Percentiles rank a stretch among this genome's conserved stretches.
phyloP scores from a whole-genome alignment of 768 basidiomycete species.

The Hericium coralloides region DNA sequence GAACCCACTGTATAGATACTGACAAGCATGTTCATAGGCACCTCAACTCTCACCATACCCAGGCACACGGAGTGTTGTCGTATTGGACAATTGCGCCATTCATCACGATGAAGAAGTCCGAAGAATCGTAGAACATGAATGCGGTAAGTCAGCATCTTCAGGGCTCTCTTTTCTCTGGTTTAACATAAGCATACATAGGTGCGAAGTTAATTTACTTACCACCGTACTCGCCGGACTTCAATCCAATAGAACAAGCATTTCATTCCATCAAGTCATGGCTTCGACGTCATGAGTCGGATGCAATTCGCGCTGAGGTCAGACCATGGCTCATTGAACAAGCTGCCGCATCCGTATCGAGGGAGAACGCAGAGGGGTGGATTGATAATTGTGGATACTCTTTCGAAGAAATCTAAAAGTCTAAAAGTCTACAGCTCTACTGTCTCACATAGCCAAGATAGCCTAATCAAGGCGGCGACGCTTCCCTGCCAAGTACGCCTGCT shows the following conservation, averaged over 20 bases:
- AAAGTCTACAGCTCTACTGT: too few species aligned
- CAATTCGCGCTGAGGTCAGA: background rate
- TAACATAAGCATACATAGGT: background rate
- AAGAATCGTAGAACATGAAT: conserved; percentile 19
- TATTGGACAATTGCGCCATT: conserved; percentile 33
- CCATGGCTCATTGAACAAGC: conserved; percentile 12
- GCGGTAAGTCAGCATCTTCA: background rate
- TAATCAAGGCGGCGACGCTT: background rate
- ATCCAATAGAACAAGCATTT: conserved; percentile 29
- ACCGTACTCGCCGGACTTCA: conserved; percentile 28
- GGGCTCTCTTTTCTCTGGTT: background rate
- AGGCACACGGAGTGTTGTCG: conserved; percentile 24
- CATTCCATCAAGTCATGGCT: conserved; percentile 24
- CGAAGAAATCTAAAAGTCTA: background rate
- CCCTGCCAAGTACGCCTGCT: background rate
- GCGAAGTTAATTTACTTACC: conserved; percentile 7
- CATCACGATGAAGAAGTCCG: conserved; percentile 30
- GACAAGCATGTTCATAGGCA: conserved; percentile 5
- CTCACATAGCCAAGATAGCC: background rate
- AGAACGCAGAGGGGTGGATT: conserved; percentile 2
- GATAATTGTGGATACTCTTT: background rate
- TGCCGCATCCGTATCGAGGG: background rate
- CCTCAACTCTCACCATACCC: conserved; percentile 27
- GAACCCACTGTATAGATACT: too few species aligned
- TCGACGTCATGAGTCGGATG: conserved; percentile 15